Base-by-base conservation (phyloP, 805 yeast species). In the Cyberlindnera meyerae region DNA sequence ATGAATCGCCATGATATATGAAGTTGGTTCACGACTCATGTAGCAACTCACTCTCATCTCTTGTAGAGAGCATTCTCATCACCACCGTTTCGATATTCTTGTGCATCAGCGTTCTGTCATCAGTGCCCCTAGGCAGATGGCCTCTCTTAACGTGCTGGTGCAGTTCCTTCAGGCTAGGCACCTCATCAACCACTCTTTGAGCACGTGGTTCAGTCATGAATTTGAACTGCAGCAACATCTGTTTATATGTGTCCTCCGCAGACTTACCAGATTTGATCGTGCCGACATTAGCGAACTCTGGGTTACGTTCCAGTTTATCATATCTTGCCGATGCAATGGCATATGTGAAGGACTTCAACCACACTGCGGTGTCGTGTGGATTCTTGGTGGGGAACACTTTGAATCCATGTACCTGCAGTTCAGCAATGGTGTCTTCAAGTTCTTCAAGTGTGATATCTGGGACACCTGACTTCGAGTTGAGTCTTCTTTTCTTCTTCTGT, bases 281-380 rank as follows among this genome's bases (percentile, higher is more conserved):
- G 5, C 79, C 79, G 8, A 82, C 56, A 44, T 74, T 76, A 1
- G 81, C 69, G 37, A 76, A 65, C 26, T 71, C 71, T 39, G 66
- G 63, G 51, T 76, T 72, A 43, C 86, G 57, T 42, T 75, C 70
- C 25, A 59, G 58, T 16, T 73, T 73, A 49, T 80, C 87, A 55
- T 75, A 74, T 21, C 76, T 50, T 11, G 74, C 62, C 12, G 60
- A 53, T 0, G 77, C 66, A 6, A 81, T 65, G 0, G 86, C 66
- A 45, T 77, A 72, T 0, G 83, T 62, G 43, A 79, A 68, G 12
- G 79, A 70, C 31, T 65, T 70, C 12, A 80, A 50, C 77, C 85
- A 77, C 4, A 60, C 65, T 1, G 65, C 37, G 1, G 72, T 57
- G 33, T 78, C 84, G 31, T 55, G 65, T 6, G 52, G 50, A 31